phyloP scores from a whole-genome alignment of 805 yeast species.

The Ogataea methanolica region DNA sequence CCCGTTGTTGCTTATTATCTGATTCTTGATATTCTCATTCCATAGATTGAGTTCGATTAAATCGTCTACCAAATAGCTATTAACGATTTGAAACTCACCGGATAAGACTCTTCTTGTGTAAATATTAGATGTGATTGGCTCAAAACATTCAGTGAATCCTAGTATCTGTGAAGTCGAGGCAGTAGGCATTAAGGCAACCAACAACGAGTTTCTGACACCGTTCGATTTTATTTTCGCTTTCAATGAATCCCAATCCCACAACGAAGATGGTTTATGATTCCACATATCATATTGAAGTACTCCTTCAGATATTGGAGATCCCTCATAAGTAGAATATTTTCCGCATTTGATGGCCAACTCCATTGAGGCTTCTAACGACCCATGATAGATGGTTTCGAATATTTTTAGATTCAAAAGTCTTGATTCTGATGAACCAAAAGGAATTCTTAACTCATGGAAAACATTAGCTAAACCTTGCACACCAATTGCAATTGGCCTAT shows the following conservation, averaged over 20 bases:
- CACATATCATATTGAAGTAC: conserved; percentile 83
- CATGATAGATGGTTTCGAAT: conserved; percentile 95
- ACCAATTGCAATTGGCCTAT: conserved; percentile 95
- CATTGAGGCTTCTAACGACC: conserved; percentile 79
- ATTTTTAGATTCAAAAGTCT: conserved; percentile 72
- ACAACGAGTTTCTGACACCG: conserved; percentile 82
- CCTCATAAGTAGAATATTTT: conserved; percentile 64
- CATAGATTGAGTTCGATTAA: conserved; percentile 78
- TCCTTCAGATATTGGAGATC: conserved; percentile 91
- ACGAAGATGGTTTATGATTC: conserved; percentile 69
- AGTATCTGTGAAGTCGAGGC: conserved; percentile 96
- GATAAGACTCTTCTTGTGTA: conserved; percentile 87
- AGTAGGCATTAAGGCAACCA: conserved; percentile 97
- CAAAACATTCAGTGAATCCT: conserved; percentile 94
- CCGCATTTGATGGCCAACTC: conserved; percentile 75
- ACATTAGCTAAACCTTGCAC: conserved; percentile 97
- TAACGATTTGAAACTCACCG: conserved; percentile 92
- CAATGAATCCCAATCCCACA: conserved; percentile 83
- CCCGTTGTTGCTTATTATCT: conserved; percentile 73
- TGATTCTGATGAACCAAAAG: conserved; percentile 84
- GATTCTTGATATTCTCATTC: conserved; percentile 74
- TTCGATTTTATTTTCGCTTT: conserved; percentile 52
- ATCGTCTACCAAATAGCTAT: conserved; percentile 79
- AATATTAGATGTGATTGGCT: conserved; percentile 90
- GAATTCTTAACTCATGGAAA: conserved; percentile 72